Evolutionary conservation across 768 basidiomycete species (phyloP).

Genomic region (Kwoniella europaea): DNA sequence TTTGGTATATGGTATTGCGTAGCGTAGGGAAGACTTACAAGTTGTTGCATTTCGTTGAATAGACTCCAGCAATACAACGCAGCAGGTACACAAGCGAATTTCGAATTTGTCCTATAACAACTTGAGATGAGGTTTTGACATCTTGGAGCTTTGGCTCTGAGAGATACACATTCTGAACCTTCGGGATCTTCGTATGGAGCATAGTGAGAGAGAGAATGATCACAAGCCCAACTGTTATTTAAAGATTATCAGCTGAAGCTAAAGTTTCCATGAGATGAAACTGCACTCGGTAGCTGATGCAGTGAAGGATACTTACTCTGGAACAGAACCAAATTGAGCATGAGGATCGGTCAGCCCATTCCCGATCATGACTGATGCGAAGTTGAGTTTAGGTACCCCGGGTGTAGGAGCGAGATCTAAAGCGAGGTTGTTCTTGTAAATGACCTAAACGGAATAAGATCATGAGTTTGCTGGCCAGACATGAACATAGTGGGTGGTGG

Average conservation of each 20-base stretch:
- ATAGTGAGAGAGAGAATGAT: constrained; percentile 59
- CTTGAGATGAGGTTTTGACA: constrained; percentile 75
- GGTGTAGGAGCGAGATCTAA: constrained; percentile 57
- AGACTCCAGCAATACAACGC: constrained; percentile 70
- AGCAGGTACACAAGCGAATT: constrained; percentile 68
- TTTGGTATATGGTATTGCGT: neutral
- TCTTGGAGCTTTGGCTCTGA: constrained; percentile 70
- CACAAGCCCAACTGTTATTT: constrained; percentile 46
- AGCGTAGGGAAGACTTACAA: constrained; percentile 28
- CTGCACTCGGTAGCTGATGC: neutral
- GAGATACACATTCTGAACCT: constrained; percentile 69
- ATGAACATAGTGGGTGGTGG: neutral
- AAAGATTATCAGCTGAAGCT: too few relatives aligned
- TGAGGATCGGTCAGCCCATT: constrained; percentile 83
- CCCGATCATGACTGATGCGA: constrained; percentile 80
- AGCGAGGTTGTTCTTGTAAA: constrained; percentile 72
- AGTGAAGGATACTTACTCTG: constrained; percentile 62
- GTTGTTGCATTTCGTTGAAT: constrained; percentile 50
- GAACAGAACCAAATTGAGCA: constrained; percentile 76
- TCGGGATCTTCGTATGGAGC: constrained; percentile 62
- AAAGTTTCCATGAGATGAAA: too few relatives aligned
- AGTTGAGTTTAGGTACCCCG: constrained; percentile 73
- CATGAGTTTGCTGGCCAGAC: neutral
- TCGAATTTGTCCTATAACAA: constrained; percentile 62
- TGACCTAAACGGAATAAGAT: constrained; percentile 58